Evolutionary conservation across 768 basidiomycete species (phyloP).

Genomic region (Macrolepiota dolichaula): DNA sequence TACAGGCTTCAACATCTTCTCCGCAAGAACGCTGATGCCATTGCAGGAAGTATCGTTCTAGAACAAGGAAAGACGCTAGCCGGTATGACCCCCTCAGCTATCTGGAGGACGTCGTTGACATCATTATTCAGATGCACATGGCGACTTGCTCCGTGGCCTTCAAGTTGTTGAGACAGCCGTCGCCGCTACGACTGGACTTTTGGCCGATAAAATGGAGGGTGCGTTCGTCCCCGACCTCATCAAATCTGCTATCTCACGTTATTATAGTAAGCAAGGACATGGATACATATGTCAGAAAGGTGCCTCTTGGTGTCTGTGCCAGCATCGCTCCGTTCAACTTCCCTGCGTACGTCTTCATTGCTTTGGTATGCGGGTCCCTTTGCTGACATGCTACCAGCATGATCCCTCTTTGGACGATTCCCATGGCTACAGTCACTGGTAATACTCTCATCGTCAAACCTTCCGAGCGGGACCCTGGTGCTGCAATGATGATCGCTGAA

Average conservation of each 20-base stretch:
- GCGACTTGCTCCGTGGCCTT: conserved; percentile 88
- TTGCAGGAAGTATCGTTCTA: conserved; percentile 86
- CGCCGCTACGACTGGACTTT: conserved; percentile 77
- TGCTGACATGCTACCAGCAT: conserved; percentile 45
- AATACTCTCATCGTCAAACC: conserved; percentile 96
- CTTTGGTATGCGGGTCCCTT: neutral
- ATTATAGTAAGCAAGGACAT: conserved; percentile 84
- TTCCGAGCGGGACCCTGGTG: conserved; percentile 94
- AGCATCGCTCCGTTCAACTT: conserved; percentile 89
- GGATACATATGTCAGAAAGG: conserved; percentile 85
- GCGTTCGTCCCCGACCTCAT: conserved; percentile 18
- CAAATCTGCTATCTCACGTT: neutral
- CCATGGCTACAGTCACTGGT: conserved; percentile 83
- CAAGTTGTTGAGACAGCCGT: conserved; percentile 84
- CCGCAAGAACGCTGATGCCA: conserved; percentile 78
- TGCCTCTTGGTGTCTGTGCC: conserved; percentile 88
- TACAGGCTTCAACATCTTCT: conserved; percentile 84
- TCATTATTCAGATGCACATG: conserved; percentile 72
- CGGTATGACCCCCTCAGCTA: conserved; percentile 36
- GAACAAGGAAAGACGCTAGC: conserved; percentile 96
- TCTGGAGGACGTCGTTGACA: neutral
- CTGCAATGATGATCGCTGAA: conserved; percentile 97
- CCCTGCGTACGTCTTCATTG: conserved; percentile 58
- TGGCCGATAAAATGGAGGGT: conserved; percentile 94
- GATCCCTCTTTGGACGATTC: conserved; percentile 97